Conservation (phyloP, 306 rosid genomes). For the Ceratonia siliqua region DNA sequence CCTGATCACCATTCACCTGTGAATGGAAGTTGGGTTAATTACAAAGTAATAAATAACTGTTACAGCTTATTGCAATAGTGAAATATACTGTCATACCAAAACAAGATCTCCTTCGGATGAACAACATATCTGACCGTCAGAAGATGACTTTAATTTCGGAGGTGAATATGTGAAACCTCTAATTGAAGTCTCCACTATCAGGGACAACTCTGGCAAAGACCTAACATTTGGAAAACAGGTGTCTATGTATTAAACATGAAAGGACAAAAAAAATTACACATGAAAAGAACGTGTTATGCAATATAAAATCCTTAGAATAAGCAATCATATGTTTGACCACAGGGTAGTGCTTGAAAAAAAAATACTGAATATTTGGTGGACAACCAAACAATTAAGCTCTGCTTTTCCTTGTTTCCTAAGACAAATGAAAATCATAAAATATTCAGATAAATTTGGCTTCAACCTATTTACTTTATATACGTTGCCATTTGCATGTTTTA, state of each 20-base stretch:
- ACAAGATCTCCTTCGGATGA: slow-evolving; percentile 75
- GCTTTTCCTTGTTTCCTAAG: background rate
- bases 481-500: background rate
- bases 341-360: background rate
- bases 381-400: background rate
- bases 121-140: slow-evolving; percentile 60
- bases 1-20: slow-evolving; percentile 83
- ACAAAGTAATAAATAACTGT: background rate
- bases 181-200: slow-evolving; percentile 58
- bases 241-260: background rate
- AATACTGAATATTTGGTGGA: background rate
- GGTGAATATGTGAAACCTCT: slow-evolving; percentile 71
- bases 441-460: background rate
- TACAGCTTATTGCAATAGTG: slow-evolving; percentile 3
- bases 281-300: background rate
- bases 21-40: slow-evolving; percentile 32
- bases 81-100: slow-evolving; percentile 53
- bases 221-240: slow-evolving; percentile 40
- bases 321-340: background rate
- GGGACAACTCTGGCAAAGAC: slow-evolving; percentile 78
- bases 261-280: background rate
- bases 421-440: background rate
- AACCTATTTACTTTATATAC: background rate
- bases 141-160: slow-evolving; percentile 54
- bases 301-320: background rate